Evolutionary conservation across 2,329 filamentous ascomycete genomes (phyloP).

Genomic region (Phaeophleospora eucalypticola): DNA sequence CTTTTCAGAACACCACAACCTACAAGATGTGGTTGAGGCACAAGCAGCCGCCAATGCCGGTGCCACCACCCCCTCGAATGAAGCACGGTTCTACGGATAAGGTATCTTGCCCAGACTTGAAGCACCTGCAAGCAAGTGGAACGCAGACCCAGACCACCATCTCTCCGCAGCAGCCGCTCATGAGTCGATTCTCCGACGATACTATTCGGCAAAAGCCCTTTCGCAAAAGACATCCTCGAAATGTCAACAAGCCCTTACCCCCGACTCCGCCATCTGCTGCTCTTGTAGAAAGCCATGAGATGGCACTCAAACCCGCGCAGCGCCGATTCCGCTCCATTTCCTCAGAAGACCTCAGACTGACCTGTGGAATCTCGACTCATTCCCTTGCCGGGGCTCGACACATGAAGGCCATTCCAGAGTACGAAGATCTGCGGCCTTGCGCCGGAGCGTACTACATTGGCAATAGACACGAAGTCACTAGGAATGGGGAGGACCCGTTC

Average conservation of each 20-base stretch:
- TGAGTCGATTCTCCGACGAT: neutral
- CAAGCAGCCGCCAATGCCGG: conserved; percentile 15
- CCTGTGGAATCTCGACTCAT: neutral
- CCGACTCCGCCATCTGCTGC: neutral
- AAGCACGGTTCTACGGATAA: neutral
- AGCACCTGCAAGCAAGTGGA: neutral
- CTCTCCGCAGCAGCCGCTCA: neutral
- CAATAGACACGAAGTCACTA: neutral
- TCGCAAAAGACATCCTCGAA: neutral
- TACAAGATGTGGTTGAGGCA: conserved; percentile 48
- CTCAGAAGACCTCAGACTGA: neutral
- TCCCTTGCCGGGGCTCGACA: neutral
- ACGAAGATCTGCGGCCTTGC: neutral
- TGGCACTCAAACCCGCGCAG: neutral
- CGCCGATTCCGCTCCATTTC: neutral
- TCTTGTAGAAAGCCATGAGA: too few relatives aligned
- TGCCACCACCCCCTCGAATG: neutral
- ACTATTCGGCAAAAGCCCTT: neutral
- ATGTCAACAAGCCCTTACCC: neutral
- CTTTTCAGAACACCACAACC: conserved; percentile 40
- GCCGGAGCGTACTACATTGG: neutral
- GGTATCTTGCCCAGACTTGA: neutral
- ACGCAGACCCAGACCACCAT: neutral
- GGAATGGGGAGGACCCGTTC: neutral
- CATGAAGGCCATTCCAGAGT: neutral